These are phyloP conservation scores for Colletotrichum abscissum DNA, from an alignment of 2,329 filamentous ascomycete species.

Conservation along the genomic window DNA sequence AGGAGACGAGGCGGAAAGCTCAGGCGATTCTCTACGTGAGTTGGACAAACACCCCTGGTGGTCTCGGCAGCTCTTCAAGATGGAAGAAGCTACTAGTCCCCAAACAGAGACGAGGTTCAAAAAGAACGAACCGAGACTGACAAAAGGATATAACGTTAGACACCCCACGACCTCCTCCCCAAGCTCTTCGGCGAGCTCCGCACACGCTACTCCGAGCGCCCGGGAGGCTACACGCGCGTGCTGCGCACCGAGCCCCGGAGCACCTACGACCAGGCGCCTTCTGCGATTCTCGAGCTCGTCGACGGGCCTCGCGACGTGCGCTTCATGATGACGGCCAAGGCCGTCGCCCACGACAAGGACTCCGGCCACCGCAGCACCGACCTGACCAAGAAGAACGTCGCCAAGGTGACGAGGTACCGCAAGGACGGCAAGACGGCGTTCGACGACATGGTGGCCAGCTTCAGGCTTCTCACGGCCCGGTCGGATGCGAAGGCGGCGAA, in stretches of 20 bases:
- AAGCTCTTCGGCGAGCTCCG: constrained; percentile 90
- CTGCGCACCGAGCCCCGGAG: constrained; percentile 91
- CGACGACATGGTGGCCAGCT: constrained; percentile 69
- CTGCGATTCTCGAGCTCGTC: constrained; percentile 93
- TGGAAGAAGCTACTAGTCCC: background rate
- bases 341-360: constrained; percentile 73
- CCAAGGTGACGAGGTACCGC: constrained; percentile 85
- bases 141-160: constrained; percentile 55
- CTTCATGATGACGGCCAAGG: constrained; percentile 91
- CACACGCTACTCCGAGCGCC: constrained; percentile 80
- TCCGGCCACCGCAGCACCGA: constrained; percentile 71
- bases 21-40: constrained; percentile 83
- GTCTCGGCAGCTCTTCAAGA: background rate
- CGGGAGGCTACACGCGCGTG: constrained; percentile 95
- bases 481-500: constrained; percentile 42
- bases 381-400: constrained; percentile 81
- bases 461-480: constrained; percentile 44
- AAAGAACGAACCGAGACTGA: background rate
- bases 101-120: background rate
- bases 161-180: constrained; percentile 75
- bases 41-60: constrained; percentile 42
- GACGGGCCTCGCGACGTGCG: constrained; percentile 95
- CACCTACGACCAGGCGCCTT: constrained; percentile 84
- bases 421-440: constrained; percentile 74
- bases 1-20: constrained; percentile 81